Conservation (phyloP, 345 rosid species). For the Syzygium grande region DNA sequence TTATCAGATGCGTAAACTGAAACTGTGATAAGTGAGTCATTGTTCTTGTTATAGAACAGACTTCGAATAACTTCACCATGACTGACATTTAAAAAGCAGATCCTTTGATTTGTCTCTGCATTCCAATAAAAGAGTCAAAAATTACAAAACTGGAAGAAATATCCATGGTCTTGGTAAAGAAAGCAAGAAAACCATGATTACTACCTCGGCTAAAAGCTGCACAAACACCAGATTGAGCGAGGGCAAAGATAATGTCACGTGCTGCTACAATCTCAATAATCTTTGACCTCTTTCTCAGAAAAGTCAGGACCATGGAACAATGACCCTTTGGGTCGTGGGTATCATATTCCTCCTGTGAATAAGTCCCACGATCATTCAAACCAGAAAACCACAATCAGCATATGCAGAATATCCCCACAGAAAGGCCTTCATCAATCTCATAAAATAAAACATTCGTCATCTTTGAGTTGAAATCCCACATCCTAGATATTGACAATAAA, state of each 20-base stretch:
- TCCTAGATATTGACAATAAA: not conserved
- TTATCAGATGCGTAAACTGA: slow-evolving; percentile 58
- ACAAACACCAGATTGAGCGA: slow-evolving; percentile 53
- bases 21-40: slow-evolving; percentile 62
- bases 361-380: not conserved
- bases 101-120: slow-evolving; percentile 58
- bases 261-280: slow-evolving; percentile 49
- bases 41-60: slow-evolving; percentile 62
- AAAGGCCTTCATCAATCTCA: not conserved
- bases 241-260: slow-evolving; percentile 52
- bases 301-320: slow-evolving; percentile 28
- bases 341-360: slow-evolving; percentile 34
- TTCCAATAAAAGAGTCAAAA: not conserved
- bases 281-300: slow-evolving; percentile 37
- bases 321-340: slow-evolving; percentile 43
- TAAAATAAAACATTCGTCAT: not conserved
- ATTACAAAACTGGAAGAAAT: not conserved
- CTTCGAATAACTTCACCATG: slow-evolving; percentile 61
- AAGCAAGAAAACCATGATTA: not conserved
- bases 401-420: not conserved
- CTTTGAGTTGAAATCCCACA: not conserved
- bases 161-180: not conserved
- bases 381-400: not conserved
- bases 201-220: slow-evolving; percentile 53
- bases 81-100: slow-evolving; percentile 55